Base-by-base conservation (phyloP, 345 rosid genomes). In the thale cress (Arabidopsis thaliana) region DNA sequence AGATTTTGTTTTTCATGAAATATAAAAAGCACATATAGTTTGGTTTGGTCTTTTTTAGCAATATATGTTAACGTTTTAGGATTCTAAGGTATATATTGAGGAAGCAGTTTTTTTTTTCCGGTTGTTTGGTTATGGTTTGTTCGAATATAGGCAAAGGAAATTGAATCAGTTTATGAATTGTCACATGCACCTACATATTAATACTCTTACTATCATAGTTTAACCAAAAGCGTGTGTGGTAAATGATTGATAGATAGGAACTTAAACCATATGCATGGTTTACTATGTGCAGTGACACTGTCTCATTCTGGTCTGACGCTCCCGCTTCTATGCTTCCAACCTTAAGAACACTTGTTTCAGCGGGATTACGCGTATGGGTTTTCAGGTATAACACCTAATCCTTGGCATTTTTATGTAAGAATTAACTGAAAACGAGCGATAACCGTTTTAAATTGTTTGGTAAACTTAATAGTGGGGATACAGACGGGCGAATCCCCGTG, bases 401-500 rank as follows among this genome's bases (percentile, higher is more conserved):
- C 11, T 33, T 14, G 0, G 5, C 0, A 0, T 22, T 65, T 36
- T 4, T 4, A 46, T 8, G 55, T 69, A 52, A 34, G 24, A 42
- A 24, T 8, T 44, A 4, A 30, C 6, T 1, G 4, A 44, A 36
- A 56, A 7, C 7, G 20, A 40, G 11, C 23, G 1, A 25, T 22
- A 52, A 72, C 41, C 30, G 20, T 32, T 3, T 13, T 3, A 2
- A 16, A 0, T 6, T 23, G 33, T 62, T 9, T 30, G 64, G 34
- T 44, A 3, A 44, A 34, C 20, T 16, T 16, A 16, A 57, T 23
- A 91, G 98, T 59, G 98, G 98, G 65, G 98, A 93, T 60, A 88
- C 94, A 5, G 98, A 93, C 32, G 98, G 98, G 48, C 87, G 98
- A 78, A 82, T 93, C 56, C 98, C 94, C 0, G 93, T 93, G 41